phyloP scores from a whole-genome alignment of 2,329 filamentous ascomycete genomes.

The Colletotrichum sp. region DNA sequence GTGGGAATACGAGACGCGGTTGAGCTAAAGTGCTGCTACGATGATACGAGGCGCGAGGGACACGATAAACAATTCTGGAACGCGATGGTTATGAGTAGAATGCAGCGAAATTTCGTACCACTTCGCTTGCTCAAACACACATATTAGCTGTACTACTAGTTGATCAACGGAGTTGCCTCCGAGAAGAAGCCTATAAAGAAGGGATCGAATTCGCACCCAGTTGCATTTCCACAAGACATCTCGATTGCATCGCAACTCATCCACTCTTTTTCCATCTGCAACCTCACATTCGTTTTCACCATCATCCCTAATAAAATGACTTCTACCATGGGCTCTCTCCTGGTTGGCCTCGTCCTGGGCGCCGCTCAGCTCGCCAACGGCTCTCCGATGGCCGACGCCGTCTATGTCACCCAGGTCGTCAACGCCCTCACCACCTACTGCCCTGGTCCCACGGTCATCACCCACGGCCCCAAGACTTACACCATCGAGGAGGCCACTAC shows the following conservation, averaged over 20 bases:
- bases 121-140: background rate
- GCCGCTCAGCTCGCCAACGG: background rate
- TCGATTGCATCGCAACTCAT: background rate
- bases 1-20: background rate
- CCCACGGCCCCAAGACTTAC: slow-evolving; percentile 47
- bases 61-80: background rate
- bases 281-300: background rate
- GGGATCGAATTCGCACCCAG: background rate
- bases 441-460: slow-evolving; percentile 46
- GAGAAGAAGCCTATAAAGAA: background rate
- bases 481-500: slow-evolving; percentile 59
- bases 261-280: background rate
- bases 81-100: background rate
- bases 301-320: background rate
- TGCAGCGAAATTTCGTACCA: background rate
- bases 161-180: background rate
- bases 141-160: background rate
- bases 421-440: slow-evolving; percentile 45
- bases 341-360: background rate
- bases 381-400: background rate
- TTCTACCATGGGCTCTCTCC: background rate
- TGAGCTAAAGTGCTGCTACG: background rate
- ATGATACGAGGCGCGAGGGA: background rate
- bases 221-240: background rate
- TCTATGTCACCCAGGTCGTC: slow-evolving; percentile 36